Conservation (phyloP, 1,284 basidiomycete species). For the Mycena sp. region DNA sequence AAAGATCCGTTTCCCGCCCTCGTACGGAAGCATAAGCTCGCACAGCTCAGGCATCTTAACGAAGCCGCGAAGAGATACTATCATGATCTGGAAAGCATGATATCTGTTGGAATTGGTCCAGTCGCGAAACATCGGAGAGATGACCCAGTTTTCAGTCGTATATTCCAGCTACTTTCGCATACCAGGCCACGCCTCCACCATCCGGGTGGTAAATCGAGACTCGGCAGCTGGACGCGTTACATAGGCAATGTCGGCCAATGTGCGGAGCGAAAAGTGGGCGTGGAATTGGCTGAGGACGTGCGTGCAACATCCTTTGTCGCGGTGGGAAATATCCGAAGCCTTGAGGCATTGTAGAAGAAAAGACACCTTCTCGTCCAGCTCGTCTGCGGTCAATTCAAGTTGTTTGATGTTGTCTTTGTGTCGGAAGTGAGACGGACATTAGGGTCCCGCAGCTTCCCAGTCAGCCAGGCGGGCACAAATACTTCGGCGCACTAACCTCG, state of each 20-base stretch:
- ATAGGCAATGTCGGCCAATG: constrained; percentile 20
- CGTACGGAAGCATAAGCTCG: constrained; percentile 17
- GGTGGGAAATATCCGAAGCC: constrained; percentile 14
- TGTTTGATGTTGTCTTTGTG: constrained; percentile 8
- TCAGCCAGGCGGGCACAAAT: too few species aligned
- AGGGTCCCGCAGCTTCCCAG: constrained; percentile 2
- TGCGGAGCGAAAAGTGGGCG: constrained; percentile 20
- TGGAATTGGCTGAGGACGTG: constrained; percentile 23
- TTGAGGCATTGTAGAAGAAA: constrained; percentile 13
- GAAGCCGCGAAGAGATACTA: constrained; percentile 26
- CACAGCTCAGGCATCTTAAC: constrained; percentile 22
- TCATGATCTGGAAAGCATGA: constrained; percentile 15
- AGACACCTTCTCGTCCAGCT: constrained; percentile 12
- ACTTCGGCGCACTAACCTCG: too few species aligned
- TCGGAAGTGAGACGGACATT: constrained; percentile 18
- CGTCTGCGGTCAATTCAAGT: constrained; percentile 8
- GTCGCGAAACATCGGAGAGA: constrained; percentile 18
- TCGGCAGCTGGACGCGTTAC: constrained; percentile 17
- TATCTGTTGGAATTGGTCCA: constrained; percentile 4
- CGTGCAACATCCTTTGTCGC: constrained; percentile 12
- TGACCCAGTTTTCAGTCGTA: constrained; percentile 23
- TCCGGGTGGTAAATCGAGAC: constrained; percentile 12
- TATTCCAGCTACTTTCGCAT: constrained; percentile 25
- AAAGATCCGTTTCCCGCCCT: constrained; percentile 11
- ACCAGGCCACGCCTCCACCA: constrained; percentile 24